Evolutionary conservation across 2,329 filamentous ascomycete species (phyloP), one percentile per base, ranked within the genome.

Genomic region (Gnomoniopsis sp.): DNA sequence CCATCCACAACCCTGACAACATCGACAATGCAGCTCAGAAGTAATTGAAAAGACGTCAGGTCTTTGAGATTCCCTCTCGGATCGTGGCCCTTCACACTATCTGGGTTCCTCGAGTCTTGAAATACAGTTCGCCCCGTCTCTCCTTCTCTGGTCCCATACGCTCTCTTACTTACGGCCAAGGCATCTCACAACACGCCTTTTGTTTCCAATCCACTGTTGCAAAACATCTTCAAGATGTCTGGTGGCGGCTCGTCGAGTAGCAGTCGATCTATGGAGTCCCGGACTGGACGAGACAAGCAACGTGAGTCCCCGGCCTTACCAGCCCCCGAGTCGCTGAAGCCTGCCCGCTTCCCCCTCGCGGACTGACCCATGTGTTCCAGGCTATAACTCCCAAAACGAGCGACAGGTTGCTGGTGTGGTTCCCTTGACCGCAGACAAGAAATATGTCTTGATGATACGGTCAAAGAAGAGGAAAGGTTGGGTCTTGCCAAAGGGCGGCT

Each of bases 401-500:
- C 89, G 95, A 65, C 87, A 98, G 62, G 95, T 99, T 67, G 93
- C 95, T 62, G 95, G 95, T 67, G 88, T 98, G 59, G 95, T 99
- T 50, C 91, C 95, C 64, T 81, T 98, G 65, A 95, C 91, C 57
- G 75, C 83, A 68, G 93, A 96, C 77, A 93, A 91, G 74, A 88
- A 87, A 68, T 88, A 90, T 73, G 93, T 99, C 62, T 83, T 99
- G 66, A 82, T 99, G 66, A 96, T 98, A 68, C 92, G 97, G 78
- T 96, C 92, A 56, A 93, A 90, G 54, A 86, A 91, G 64, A 88
- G 92, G 68, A 91, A 54, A 15, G 91, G 90, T 68, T 99, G 95
- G 95, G 95, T 99, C 47, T 82, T 99, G 60, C 95, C 95, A 61
- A 99, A 99, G 74, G 95, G 95, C 70, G 95, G 95, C 61, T 99